Evolutionary conservation across 345 rosid genomes (phyloP).

Genomic region (Camelina laxa): DNA sequence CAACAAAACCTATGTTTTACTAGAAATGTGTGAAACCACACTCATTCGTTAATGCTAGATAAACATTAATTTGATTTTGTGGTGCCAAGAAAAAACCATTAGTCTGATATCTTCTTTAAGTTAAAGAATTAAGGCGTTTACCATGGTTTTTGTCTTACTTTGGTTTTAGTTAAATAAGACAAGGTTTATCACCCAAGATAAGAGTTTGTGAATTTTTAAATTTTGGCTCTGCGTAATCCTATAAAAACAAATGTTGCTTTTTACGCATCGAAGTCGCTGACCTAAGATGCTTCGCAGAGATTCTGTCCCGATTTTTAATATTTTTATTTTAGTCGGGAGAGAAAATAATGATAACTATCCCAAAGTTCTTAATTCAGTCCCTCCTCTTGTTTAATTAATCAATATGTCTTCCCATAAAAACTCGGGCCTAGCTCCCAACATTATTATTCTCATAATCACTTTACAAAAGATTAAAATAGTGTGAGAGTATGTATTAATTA

Average conservation of each 20-base stretch:
- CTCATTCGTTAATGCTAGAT: slow-evolving; percentile 36
- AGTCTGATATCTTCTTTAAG: background rate
- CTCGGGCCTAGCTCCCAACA: slow-evolving; percentile 33
- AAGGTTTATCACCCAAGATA: slow-evolving; percentile 32
- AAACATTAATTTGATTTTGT: slow-evolving; percentile 27
- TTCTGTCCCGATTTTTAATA: slow-evolving; percentile 25
- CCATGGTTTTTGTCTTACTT: slow-evolving; percentile 34
- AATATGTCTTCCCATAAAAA: slow-evolving; percentile 37
- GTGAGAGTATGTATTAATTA: slow-evolving; percentile 13
- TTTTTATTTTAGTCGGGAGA: background rate
- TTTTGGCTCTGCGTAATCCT: slow-evolving; percentile 18
- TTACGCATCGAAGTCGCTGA: slow-evolving; percentile 45
- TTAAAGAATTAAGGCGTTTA: slow-evolving; percentile 22
- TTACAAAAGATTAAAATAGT: slow-evolving; percentile 16
- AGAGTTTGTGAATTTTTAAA: slow-evolving; percentile 10
- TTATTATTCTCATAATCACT: slow-evolving; percentile 40
- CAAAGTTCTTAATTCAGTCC: slow-evolving; percentile 3
- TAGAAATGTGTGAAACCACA: slow-evolving; percentile 40
- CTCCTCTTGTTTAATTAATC: slow-evolving; percentile 33
- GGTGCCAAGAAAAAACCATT: slow-evolving; percentile 33
- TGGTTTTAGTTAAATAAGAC: slow-evolving; percentile 37
- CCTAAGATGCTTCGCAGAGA: slow-evolving; percentile 51
- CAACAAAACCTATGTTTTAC: slow-evolving; percentile 37
- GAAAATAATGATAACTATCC: slow-evolving; percentile 24
- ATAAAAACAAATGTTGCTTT: slow-evolving; percentile 44